These are phyloP conservation scores for cucumber (Cucumis sativus) DNA, from an alignment of 306 rosid genomes.

Conservation along the genomic window DNA sequence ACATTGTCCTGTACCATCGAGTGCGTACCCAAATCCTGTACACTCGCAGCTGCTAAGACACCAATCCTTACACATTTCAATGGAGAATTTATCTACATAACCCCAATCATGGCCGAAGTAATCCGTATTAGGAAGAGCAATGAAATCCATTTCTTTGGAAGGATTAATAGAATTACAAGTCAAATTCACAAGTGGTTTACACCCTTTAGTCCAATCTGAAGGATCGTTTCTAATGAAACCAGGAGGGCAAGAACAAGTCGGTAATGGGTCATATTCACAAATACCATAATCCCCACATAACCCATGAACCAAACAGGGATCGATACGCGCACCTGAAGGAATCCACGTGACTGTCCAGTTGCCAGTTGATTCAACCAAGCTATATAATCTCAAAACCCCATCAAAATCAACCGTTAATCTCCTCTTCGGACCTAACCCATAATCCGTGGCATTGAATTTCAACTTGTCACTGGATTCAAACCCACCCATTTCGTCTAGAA, in stretches of 20 bases:
- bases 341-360: conserved; percentile 7
- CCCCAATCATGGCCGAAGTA: conserved; percentile 20
- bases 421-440: conserved; percentile 7
- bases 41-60: conserved; percentile 18
- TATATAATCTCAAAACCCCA: conserved; percentile 10
- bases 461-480: conserved; percentile 8
- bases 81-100: background rate
- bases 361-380: conserved; percentile 8
- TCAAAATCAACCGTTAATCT: conserved; percentile 11
- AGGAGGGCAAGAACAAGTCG: conserved; percentile 20
- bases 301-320: conserved; percentile 12
- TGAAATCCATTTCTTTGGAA: conserved; percentile 1
- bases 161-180: background rate
- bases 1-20: conserved; percentile 18
- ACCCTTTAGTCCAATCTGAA: conserved; percentile 29
- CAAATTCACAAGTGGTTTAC: conserved; percentile 13
- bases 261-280: conserved; percentile 18
- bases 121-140: conserved; percentile 16
- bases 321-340: background rate
- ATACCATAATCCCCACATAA: conserved; percentile 21
- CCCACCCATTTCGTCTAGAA: background rate
- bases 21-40: conserved; percentile 25
- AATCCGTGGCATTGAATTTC: conserved; percentile 5
- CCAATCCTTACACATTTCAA: conserved; percentile 10
- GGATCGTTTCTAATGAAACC: conserved; percentile 16